Evolutionary conservation across 257 asterid genomes (phyloP), one percentile per base, ranked within the genome.

Genomic region (Solanum raphanifolium): DNA sequence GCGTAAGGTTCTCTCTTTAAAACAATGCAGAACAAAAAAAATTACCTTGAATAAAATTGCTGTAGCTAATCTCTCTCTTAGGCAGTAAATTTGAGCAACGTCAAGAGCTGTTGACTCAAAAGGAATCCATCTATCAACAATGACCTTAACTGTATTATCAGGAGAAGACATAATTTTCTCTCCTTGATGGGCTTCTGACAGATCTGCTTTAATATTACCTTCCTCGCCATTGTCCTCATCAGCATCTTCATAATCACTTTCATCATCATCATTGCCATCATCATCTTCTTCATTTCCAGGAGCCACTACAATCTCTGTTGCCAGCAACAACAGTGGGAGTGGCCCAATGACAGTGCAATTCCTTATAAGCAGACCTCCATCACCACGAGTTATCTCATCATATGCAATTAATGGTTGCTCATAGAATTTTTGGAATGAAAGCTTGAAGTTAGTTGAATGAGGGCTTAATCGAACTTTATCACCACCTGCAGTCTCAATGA

Each of bases 21-120:
- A 43, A 43, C n/a, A 43, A 48, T 79, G 66, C 27, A 27, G 74
- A 68, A 87, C n/a, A 69, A 29, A 52, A 79, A 46, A 86, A 21
- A 31, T 89, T 93, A 95, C 99, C 87, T 93, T 95, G 92, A 91
- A 94, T 83, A 92, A 85, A 87, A 97, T 90, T 85, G 98, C 96
- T 25, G 98, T 94, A 84, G 95, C 86, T 29, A 97, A 91, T 87
- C 99, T 93, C 95, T 97, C 99, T 90, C 99, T 87, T 52, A 97
- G 91, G 91, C 98, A 97, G 94, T 95, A 95, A 27, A 97, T 91
- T 89, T 97, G 98, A 89, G 99, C 98, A 86, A 95, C 98, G 83
- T 95, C 98, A 82, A 97, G 96, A 46, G 99, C 98, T 10, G 88
- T 91, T 6, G 96, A 95, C 89, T 94, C 91, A 16, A 95, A 94